Base-by-base conservation (phyloP, 2,329 filamentous ascomycete genomes). In the Ascocoryne sarcoides region DNA sequence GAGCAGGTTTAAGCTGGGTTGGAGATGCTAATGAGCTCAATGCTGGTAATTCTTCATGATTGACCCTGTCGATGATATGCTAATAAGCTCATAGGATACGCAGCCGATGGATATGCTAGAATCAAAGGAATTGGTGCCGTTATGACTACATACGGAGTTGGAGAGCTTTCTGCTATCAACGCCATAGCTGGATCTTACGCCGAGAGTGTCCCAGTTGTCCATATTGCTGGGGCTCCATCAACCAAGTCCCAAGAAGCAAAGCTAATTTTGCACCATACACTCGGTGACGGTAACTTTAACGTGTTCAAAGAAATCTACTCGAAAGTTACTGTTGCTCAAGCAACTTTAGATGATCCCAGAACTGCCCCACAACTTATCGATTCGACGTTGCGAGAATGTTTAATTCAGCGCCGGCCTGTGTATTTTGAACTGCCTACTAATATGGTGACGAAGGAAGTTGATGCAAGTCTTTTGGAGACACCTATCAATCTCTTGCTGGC, bases 341-440 rank as follows among this genome's bases (percentile, higher is more conserved):
- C 80, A 40, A 78, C 79, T 51, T 69, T 93, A 42, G 79, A 76
- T 55, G 73, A 84, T 47, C 75, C 79, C 1, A 62, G 70, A 42
- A 79, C 83, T 49, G 83, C 83, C 32, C 77, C 84, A 5, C 67
- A 68, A n/a, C 75, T 86, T 56, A 88, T 93, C 50, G 87, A 93
- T 60, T 71, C 82, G 52, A 77, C 82, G 2, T 70, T 93, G 29
- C 71, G 73, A 18, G 70, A 85, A 60, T 90, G 84, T 60, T 84
- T 75, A 65, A 62, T 84, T 29, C 68, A 73, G 40, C 84, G 79
- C 44, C 73, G 82, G 14, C 87, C 87, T 2, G 83, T 92, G 35
- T 93, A 93, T 63, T 77, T 93, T 52, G 79, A 81, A 57, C 67
- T 93, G 10, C 85, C 87, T 2, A 83, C 82, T 14, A 84, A 93